Evolutionary conservation across 257 asterid genomes (phyloP).

Genomic region (Datura wrightii): DNA sequence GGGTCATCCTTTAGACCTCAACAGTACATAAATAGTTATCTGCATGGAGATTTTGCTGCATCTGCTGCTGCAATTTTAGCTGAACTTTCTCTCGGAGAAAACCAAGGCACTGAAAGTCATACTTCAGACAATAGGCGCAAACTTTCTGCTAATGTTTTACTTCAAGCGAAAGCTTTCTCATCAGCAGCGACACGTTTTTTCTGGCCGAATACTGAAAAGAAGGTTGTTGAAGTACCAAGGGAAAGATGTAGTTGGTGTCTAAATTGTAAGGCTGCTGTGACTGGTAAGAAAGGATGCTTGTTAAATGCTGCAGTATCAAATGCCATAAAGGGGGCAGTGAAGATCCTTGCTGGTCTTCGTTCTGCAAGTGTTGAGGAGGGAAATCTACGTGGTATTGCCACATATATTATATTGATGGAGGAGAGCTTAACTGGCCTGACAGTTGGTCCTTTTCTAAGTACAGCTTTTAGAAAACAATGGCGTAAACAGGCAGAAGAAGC

Average conservation of each 20-base stretch:
- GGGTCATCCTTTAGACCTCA: slow-evolving; percentile 72
- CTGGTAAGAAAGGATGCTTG: slow-evolving; percentile 79
- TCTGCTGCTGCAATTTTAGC: slow-evolving; percentile 88
- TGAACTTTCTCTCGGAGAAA: slow-evolving; percentile 63
- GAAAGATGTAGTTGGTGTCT: slow-evolving; percentile 96
- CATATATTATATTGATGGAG: slow-evolving; percentile 70
- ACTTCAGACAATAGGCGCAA: slow-evolving; percentile 57
- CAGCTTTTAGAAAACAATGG: slow-evolving; percentile 69
- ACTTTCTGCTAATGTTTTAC: slow-evolving; percentile 56
- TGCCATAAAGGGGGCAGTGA: slow-evolving; percentile 68
- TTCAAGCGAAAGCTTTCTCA: slow-evolving; percentile 83
- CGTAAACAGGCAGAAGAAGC: slow-evolving; percentile 69
- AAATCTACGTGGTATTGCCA: slow-evolving; percentile 62
- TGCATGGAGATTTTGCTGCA: slow-evolving; percentile 88
- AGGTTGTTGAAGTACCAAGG: slow-evolving; percentile 77
- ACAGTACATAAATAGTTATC: slow-evolving; percentile 68
- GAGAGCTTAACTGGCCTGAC: slow-evolving; percentile 78
- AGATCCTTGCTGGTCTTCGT: slow-evolving; percentile 58
- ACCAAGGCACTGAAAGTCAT: slow-evolving; percentile 48
- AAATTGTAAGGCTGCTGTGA: slow-evolving; percentile 67
- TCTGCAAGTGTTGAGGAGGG: slow-evolving; percentile 65
- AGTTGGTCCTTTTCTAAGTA: slow-evolving; percentile 71
- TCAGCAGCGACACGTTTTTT: slow-evolving; percentile 63
- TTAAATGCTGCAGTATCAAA: slow-evolving; percentile 82
- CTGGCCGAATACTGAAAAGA: slow-evolving; percentile 87